A percentile compares a stretch with the other conserved stretches of the same genome.
phyloP scores from a whole-genome alignment of 148 eudicot genomes.

The Rhododendron williamsianum region DNA sequence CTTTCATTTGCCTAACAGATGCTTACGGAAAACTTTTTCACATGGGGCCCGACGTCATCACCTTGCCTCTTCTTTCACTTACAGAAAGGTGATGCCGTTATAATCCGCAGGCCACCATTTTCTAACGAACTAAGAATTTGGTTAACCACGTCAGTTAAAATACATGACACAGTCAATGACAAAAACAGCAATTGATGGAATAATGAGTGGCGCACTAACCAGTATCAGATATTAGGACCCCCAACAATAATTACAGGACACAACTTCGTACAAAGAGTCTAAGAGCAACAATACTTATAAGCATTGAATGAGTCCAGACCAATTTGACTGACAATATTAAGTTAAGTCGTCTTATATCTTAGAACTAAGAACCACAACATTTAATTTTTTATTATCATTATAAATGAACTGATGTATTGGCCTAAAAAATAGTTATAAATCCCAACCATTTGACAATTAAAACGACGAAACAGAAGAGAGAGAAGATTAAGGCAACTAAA shows the following conservation, averaged over 20 bases:
- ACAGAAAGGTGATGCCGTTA: background rate
- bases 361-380: background rate
- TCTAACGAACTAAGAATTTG: background rate
- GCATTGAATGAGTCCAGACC: background rate
- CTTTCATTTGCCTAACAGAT: background rate
- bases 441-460: background rate
- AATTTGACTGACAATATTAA: background rate
- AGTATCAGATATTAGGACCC: background rate
- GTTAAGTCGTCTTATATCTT: background rate
- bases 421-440: background rate
- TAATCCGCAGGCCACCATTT: background rate
- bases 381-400: background rate
- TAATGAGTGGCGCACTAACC: background rate
- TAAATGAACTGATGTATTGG: background rate
- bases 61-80: background rate
- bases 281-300: background rate
- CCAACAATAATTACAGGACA: background rate
- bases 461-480: background rate
- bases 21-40: background rate
- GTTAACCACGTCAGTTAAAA: background rate
- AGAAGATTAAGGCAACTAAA: background rate
- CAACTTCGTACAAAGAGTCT: background rate
- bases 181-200: background rate
- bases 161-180: background rate
- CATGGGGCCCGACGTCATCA: background rate